These are phyloP conservation scores for Mortierella hygrophila DNA, from an alignment of 192 early-diverging fungal genomes.

Conservation along the genomic window DNA sequence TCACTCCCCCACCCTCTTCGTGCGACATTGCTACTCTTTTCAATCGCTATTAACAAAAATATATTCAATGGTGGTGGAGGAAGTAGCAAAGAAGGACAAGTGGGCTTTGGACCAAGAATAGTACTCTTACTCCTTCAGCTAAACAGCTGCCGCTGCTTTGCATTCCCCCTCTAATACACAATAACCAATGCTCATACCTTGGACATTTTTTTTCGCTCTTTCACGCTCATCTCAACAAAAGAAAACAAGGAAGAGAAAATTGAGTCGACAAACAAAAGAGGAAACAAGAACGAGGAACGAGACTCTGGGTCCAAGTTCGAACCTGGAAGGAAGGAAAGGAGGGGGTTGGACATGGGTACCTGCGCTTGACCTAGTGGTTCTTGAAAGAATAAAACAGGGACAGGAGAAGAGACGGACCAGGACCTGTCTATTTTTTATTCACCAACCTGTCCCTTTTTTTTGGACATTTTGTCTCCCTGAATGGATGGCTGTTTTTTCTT, in stretches of 20 bases:
- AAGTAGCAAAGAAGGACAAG: background rate
- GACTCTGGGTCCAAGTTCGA: constrained; percentile 4
- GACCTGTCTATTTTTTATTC: background rate
- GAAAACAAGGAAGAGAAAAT: background rate
- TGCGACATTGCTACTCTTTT: background rate
- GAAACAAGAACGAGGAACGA: background rate
- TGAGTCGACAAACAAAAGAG: background rate
- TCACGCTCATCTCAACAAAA: background rate
- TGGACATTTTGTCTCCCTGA: background rate
- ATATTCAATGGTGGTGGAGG: background rate
- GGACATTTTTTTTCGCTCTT: background rate
- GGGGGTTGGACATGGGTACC: background rate
- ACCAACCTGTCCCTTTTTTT: background rate
- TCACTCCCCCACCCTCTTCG: background rate
- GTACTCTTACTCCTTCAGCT: background rate
- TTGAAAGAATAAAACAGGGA: background rate
- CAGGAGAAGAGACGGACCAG: background rate
- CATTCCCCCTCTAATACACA: constrained; percentile 1
- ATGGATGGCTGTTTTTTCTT: background rate
- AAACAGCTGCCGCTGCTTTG: constrained; percentile 6
- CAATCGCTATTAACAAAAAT: background rate
- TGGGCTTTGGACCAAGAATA: background rate
- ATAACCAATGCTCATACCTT: background rate
- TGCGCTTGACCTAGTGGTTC: background rate
- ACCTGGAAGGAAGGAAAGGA: background rate